Percentiles rank a stretch among this genome's conserved stretches.
Conservation (phyloP, 192 early-diverging fungal species). For the Oehlia diaphana region DNA sequence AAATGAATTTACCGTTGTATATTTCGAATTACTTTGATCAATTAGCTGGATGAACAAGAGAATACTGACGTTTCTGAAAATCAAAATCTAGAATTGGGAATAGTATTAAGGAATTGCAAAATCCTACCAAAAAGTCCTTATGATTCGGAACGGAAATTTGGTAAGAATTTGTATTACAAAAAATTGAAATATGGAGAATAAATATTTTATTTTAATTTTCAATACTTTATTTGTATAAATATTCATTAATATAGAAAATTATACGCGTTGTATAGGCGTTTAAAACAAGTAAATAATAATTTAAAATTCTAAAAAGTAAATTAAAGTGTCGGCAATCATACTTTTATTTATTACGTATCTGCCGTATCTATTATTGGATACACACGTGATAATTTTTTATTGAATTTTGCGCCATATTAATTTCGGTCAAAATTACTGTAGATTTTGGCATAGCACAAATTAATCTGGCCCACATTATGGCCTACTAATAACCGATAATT, state of each 20-base stretch:
- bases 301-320: too few species aligned
- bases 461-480: too few species aligned
- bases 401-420: neutral
- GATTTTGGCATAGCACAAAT: too few species aligned
- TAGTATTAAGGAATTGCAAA: neutral
- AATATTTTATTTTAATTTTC: neutral
- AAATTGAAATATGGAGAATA: neutral
- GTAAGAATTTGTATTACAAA: neutral
- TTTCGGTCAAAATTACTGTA: too few species aligned
- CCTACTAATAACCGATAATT: too few species aligned
- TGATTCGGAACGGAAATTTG: neutral
- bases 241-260: neutral
- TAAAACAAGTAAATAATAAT: neutral
- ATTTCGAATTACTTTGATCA: constrained; percentile 8
- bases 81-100: neutral
- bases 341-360: neutral
- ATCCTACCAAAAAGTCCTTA: neutral
- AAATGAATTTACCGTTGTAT: neutral
- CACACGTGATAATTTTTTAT: neutral
- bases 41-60: constrained; percentile 6
- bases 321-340: too few species aligned
- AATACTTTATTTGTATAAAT: neutral
- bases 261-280: neutral
- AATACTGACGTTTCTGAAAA: neutral
- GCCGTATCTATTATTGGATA: neutral